Evolutionary conservation across 169 alveolate species (phyloP).

Genomic region (Eimeria mitis): DNA sequence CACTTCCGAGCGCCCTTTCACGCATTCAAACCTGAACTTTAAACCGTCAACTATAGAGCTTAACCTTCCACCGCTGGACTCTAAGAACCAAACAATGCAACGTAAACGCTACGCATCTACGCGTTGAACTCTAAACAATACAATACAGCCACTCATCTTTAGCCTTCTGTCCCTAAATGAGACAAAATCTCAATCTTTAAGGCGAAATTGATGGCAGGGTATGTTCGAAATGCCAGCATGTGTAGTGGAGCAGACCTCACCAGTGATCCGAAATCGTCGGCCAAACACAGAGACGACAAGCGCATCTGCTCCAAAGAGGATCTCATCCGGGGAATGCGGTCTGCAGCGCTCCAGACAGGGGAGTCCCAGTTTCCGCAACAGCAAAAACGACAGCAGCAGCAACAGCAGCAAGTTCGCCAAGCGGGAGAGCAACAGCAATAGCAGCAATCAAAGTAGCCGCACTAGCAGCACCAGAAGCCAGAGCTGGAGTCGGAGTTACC

Average conservation of each 20-base stretch:
- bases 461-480: conserved; percentile 7
- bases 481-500: background rate
- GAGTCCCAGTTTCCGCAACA: background rate
- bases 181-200: background rate
- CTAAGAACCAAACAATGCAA: background rate
- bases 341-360: background rate
- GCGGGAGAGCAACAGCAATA: background rate
- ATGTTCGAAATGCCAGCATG: background rate
- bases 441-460: background rate
- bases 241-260: background rate
- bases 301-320: conserved; percentile 4
- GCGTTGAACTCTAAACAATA: background rate
- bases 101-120: background rate
- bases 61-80: background rate
- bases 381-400: background rate
- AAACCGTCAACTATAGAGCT: background rate
- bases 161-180: background rate
- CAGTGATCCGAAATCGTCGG: conserved; percentile 33
- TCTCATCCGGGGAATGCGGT: conserved; percentile 40
- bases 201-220: background rate
- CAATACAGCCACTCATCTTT: background rate
- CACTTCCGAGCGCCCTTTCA: background rate
- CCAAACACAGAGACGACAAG: conserved; percentile 18
- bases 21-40: background rate
- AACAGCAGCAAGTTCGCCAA: background rate